These are phyloP conservation scores for Naegleria fowleri DNA, from an alignment of 208 protist species.

Conservation along the genomic window DNA sequence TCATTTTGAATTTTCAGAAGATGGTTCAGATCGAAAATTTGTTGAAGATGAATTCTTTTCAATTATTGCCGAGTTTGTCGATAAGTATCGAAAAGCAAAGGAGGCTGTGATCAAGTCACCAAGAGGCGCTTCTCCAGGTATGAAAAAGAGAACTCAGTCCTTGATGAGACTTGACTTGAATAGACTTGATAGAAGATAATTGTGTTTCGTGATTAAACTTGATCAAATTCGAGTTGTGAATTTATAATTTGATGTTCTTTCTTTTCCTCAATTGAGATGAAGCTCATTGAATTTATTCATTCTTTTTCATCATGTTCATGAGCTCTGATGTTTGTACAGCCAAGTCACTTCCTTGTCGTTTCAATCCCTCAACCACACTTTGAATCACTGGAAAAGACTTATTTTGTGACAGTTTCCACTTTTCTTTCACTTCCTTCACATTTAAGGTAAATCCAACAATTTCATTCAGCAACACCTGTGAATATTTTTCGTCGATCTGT, in stretches of 20 bases:
- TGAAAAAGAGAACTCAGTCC: neutral
- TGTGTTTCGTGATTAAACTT: too few species aligned
- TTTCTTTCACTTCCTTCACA: neutral
- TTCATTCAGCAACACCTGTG: neutral
- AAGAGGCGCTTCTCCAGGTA: neutral
- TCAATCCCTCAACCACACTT: neutral
- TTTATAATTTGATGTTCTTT: too few species aligned
- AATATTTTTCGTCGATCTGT: neutral
- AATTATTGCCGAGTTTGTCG: neutral
- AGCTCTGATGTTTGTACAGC: neutral
- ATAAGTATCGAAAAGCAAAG: neutral
- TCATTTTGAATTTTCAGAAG: neutral
- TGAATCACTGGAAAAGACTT: neutral
- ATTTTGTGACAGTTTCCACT: neutral
- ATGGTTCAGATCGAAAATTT: neutral
- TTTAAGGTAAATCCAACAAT: neutral
- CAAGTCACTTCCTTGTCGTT: neutral
- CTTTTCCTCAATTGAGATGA: too few species aligned
- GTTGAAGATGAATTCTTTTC: neutral
- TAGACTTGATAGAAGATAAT: neutral
- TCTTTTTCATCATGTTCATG: too few species aligned
- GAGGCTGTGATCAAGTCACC: neutral
- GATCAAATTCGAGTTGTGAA: too few species aligned
- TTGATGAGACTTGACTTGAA: neutral
- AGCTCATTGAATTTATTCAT: too few species aligned